Percentiles rank a stretch among this genome's conserved stretches.
These are phyloP conservation scores for Didymosphaeria variabile DNA, from an alignment of 2,329 filamentous ascomycete species.

Conservation along the genomic window DNA sequence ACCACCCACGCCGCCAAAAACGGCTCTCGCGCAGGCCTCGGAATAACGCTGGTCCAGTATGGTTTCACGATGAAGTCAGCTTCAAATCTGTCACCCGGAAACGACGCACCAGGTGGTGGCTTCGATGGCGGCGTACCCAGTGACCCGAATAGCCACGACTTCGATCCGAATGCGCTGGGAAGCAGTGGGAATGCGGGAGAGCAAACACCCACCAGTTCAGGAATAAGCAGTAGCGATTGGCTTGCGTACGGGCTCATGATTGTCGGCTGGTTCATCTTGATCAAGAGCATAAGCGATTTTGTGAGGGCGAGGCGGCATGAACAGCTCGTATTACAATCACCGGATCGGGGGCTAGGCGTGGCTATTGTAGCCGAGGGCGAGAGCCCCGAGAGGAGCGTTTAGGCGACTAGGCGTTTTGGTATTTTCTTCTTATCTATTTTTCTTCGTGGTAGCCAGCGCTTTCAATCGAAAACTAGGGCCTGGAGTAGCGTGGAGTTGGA, in stretches of 20 bases:
- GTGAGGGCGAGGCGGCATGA: constrained; percentile 88
- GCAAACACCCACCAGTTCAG: constrained; percentile 51
- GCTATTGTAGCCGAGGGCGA: constrained; percentile 90
- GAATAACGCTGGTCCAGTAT: constrained; percentile 94
- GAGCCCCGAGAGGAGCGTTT: constrained; percentile 70
- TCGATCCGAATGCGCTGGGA: constrained; percentile 76
- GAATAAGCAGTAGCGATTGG: constrained; percentile 82
- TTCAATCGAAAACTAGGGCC: neutral
- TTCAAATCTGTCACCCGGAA: constrained; percentile 42
- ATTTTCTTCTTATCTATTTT: neutral
- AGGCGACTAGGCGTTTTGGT: constrained; percentile 7
- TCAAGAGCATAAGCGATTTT: constrained; percentile 92
- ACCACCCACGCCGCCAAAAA: constrained; percentile 99
- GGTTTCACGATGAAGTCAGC: constrained; percentile 91
- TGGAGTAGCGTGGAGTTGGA: constrained; percentile 7
- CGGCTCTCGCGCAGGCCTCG: constrained; percentile 90
- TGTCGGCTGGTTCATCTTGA: constrained; percentile 96
- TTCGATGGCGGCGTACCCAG: constrained; percentile 70
- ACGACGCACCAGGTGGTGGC: constrained; percentile 60
- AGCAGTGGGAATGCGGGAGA: constrained; percentile 38
- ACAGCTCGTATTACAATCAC: constrained; percentile 90
- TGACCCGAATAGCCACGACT: constrained; percentile 90
- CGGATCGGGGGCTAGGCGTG: constrained; percentile 83
- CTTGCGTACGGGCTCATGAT: constrained; percentile 94
- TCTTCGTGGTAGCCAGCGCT: constrained; percentile 3